Conservation (phyloP, 1,284 basidiomycete genomes). For the Prillingera fragicola region DNA sequence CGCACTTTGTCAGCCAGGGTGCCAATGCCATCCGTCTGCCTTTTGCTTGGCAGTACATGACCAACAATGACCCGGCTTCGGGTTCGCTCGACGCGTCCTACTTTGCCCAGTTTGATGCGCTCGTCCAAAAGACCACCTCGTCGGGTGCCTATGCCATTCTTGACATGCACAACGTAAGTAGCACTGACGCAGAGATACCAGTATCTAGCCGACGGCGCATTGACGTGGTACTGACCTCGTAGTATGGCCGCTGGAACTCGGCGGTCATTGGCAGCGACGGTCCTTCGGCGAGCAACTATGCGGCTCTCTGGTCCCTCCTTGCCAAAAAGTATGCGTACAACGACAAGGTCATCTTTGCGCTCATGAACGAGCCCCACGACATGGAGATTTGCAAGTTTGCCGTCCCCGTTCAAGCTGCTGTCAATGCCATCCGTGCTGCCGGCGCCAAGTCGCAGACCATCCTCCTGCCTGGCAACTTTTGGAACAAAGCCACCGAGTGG, state of each 20-base stretch:
- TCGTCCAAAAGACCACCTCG: constrained; percentile 53
- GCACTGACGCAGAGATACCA: too few relatives aligned
- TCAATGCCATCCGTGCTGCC: constrained; percentile 44
- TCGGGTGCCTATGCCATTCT: constrained; percentile 55
- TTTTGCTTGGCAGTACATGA: constrained; percentile 57
- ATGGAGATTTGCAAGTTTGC: constrained; percentile 34
- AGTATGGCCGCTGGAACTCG: constrained; percentile 42
- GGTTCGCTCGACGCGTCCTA: constrained; percentile 50
- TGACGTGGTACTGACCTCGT: too few relatives aligned
- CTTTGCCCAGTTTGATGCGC: constrained; percentile 49
- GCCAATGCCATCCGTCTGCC: constrained; percentile 48
- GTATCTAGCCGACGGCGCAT: too few relatives aligned
- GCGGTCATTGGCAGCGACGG: constrained; percentile 55
- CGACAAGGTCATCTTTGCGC: constrained; percentile 53
- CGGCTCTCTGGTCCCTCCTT: constrained; percentile 56
- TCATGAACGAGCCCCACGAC: constrained; percentile 39
- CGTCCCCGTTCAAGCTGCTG: constrained; percentile 35
- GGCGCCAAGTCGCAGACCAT: constrained; percentile 42
- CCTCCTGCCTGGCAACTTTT: constrained; percentile 40
- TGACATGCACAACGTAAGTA: constrained; percentile 52
- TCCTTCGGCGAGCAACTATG: constrained; percentile 55
- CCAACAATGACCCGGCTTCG: constrained; percentile 46
- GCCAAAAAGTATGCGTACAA: constrained; percentile 54
- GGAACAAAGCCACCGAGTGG: constrained; percentile 31
- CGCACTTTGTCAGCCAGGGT: constrained; percentile 51